Percentiles rank a stretch among this genome's conserved stretches.
These are phyloP conservation scores for Thamnidium elegans DNA, from an alignment of 192 early-diverging fungal species.

Conservation along the genomic window DNA sequence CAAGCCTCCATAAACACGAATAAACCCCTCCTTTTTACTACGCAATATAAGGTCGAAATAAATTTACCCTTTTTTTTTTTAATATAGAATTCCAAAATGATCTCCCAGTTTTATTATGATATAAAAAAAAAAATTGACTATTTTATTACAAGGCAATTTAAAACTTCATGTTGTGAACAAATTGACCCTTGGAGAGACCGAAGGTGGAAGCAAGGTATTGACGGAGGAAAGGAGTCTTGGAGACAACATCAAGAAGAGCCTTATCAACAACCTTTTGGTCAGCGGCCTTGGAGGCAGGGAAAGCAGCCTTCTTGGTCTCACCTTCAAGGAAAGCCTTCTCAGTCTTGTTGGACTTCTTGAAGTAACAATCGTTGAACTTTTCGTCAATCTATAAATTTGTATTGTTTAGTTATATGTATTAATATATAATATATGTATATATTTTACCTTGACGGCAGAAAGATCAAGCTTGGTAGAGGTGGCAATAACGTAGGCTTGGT, in stretches of 20 bases:
- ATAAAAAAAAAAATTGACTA: too few species aligned
- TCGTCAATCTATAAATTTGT: not conserved
- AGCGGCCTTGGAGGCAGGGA: slow-evolving; percentile 73
- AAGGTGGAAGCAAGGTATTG: slow-evolving; percentile 89
- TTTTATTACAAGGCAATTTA: slow-evolving; percentile 49
- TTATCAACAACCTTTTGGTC: slow-evolving; percentile 93
- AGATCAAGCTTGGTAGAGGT: slow-evolving; percentile 99
- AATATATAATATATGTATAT: not conserved
- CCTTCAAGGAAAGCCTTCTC: slow-evolving; percentile 90
- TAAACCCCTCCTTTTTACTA: too few species aligned
- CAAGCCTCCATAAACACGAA: too few species aligned
- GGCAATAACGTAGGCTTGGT: slow-evolving; percentile 99
- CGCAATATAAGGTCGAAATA: too few species aligned
- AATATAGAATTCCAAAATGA: too few species aligned
- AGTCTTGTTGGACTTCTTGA: slow-evolving; percentile 77
- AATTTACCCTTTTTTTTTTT: too few species aligned
- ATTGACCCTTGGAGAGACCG: slow-evolving; percentile 93
- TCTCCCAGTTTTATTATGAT: too few species aligned
- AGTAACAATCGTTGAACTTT: slow-evolving; percentile 85
- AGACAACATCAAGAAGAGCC: slow-evolving; percentile 71
- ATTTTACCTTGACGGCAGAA: slow-evolving; percentile 59
- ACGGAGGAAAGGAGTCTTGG: slow-evolving; percentile 83
- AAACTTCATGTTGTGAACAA: slow-evolving; percentile 94
- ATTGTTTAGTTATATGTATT: not conserved
- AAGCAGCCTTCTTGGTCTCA: slow-evolving; percentile 67